Base-by-base conservation (phyloP, 1,139 yeast species). In the Geotrichum histeridarum region DNA sequence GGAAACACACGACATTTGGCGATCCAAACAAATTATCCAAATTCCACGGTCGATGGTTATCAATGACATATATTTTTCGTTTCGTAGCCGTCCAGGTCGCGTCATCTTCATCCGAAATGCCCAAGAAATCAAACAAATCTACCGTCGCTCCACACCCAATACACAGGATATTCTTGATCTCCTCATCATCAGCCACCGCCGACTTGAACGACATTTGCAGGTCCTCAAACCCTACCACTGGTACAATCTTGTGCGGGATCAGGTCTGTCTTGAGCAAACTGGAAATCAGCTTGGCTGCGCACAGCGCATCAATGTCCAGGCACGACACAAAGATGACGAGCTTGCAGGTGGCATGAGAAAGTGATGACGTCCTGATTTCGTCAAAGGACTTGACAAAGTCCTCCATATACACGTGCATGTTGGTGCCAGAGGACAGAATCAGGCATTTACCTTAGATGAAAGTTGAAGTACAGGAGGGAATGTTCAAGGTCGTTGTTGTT, bases 101-200 rank as follows among this genome's bases (percentile, higher is more conserved):
- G 15, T 61, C 64, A 3, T 61, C 63, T 6, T 77, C 77, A 0
- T 79, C 77, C 54, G 83, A 82, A 8, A 87, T 77, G 32, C 83
- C 91, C 50, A 93, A 75, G 66, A 87, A 88, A 39, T 81, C 77
- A 66, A 88, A 95, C 39, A 94, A 67, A 69, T 94, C 98, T 33
- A 91, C 80, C 79, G 87, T 83, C 14, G 95, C 95, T n/a, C 99
- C 99, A 71, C 97, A 93, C 0, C 99, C 99, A 1, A 94, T 73
- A 47, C 91, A 74, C 4, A 94, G 70, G 11, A 93, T 85, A 64
- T 86, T 90, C 12, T 82, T 72, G n/a, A 93, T 83, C 55, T 88
- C 94, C 1, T 30, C 39, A 22, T 54, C 55, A 9, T 50, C 39
- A 9, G 73, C 77, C 63, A 91, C 97, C 43, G 93, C 71, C 54